Base-by-base conservation (phyloP, 768 basidiomycete genomes). In the Cantharellus cinnabarinus region DNA sequence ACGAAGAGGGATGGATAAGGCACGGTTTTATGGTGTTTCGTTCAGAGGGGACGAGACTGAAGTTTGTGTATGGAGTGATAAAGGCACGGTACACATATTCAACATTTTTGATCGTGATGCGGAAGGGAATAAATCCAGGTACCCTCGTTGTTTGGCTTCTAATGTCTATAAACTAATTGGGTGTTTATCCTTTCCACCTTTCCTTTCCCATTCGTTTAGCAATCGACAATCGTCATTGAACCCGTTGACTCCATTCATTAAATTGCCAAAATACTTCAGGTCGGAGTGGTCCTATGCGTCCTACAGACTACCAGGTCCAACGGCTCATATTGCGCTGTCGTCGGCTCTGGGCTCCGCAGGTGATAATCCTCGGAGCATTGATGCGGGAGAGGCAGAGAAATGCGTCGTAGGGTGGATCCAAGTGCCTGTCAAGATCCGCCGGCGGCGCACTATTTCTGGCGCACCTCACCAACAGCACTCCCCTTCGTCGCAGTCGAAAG, bases 221-320 rank as follows among this genome's bases (percentile, higher is more conserved):
- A 89, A 91, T 66, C 86, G 85, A 42, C 86, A 87, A 61, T 90
- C 87, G 4, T 78, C 85, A 3, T 76, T 93, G 64, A 88, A 85
- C 0, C 80, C 83, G 3, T 70, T 94, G 53, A 78, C 83, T 14
- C 82, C 85, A 2, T 90, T 83, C 10, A 74, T 89, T 41, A 7
- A 7, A 7, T 37, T 54, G 7, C 89, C 89, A 15, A 87, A 85
- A 62, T 94, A 94, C 68, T 91, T 95, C 67, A 81, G 82, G 66
- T 91, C 89, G n/a, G 84, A 91, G 68, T 94, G 90, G 91, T 93
- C 90, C 0, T 91, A 94, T 66, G 88, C 90, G 10, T 85, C 88
- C 64, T 95, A 87, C 68, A 79, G 87, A 50, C 85, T 95, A 66
- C 90, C 90, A 2, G 73, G 83, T 2, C 86, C 89, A 64, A 82